Evolutionary conservation across 768 basidiomycete genomes (phyloP).

Genomic region (Clathrus columnatus): DNA sequence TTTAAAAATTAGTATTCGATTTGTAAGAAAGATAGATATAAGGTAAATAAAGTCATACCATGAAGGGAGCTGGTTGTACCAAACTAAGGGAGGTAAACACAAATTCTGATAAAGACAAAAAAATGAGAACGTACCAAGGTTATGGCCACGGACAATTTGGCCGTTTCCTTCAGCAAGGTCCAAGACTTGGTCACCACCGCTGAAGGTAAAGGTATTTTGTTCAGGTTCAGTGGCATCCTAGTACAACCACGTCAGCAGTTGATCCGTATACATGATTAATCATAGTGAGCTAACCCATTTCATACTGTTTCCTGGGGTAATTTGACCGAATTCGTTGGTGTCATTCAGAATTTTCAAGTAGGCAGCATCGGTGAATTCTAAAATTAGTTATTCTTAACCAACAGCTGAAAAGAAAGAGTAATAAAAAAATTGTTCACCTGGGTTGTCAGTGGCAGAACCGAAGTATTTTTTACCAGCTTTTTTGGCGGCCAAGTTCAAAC

Average conservation of each 20-base stretch:
- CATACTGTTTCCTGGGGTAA: constrained; percentile 38
- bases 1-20: not conserved
- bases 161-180: constrained; percentile 35
- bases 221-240: constrained; percentile 48
- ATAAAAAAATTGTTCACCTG: constrained; percentile 1
- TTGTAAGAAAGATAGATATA: not conserved
- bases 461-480: constrained; percentile 38
- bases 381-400: not conserved
- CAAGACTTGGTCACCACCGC: constrained; percentile 35
- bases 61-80: constrained; percentile 44
- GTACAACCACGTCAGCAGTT: not conserved
- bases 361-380: constrained; percentile 30
- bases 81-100: constrained; percentile 30
- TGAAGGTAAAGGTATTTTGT: constrained; percentile 39
- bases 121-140: constrained; percentile 9
- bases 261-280: not conserved
- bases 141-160: constrained; percentile 36
- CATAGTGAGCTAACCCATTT: constrained; percentile 30
- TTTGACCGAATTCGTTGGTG: constrained; percentile 32
- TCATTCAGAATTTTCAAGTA: constrained; percentile 31
- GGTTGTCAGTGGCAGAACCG: constrained; percentile 37
- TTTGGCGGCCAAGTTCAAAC: constrained; percentile 30
- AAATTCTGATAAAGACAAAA: constrained; percentile 14
- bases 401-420: not conserved
- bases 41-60: constrained; percentile 24